Evolutionary conservation across 148 eudicot genomes (phyloP).

Genomic region (Cornus florida): DNA sequence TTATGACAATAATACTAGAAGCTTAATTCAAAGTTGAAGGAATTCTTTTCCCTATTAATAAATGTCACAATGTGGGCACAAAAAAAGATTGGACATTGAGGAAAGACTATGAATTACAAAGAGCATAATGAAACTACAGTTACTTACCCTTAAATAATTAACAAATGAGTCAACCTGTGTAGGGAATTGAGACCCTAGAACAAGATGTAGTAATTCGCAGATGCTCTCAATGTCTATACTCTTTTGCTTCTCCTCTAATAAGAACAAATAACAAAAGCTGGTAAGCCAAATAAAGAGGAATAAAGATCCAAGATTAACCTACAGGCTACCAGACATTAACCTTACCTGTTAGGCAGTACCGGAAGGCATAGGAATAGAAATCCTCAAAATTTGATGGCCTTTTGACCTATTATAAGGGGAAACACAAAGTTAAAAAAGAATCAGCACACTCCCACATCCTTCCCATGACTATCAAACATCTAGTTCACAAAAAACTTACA

Average conservation of each 20-base stretch:
- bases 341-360: slow-evolving; percentile 88
- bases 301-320: not conserved
- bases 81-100: not conserved
- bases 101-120: not conserved
- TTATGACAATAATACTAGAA: too few species aligned
- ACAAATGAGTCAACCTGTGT: slow-evolving; percentile 72
- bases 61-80: slow-evolving; percentile 1
- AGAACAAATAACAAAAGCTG: slow-evolving; percentile 8
- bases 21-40: not conserved
- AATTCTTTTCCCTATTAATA: not conserved
- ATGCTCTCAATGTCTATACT: slow-evolving; percentile 90
- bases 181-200: slow-evolving; percentile 65
- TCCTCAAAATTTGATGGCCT: slow-evolving; percentile 68
- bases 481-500: not conserved
- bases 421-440: slow-evolving; percentile 5
- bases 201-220: slow-evolving; percentile 86
- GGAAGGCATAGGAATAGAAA: slow-evolving; percentile 79
- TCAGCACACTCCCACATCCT: not conserved
- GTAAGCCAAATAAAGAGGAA: slow-evolving; percentile 7
- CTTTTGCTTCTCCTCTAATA: slow-evolving; percentile 92
- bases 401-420: slow-evolving; percentile 50
- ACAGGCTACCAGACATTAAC: not conserved
- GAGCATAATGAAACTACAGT: not conserved
- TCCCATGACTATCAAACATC: not conserved
- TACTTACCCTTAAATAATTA: slow-evolving; percentile 71